Base-by-base conservation (phyloP, 768 basidiomycete species). In the Paxillus involutus region DNA sequence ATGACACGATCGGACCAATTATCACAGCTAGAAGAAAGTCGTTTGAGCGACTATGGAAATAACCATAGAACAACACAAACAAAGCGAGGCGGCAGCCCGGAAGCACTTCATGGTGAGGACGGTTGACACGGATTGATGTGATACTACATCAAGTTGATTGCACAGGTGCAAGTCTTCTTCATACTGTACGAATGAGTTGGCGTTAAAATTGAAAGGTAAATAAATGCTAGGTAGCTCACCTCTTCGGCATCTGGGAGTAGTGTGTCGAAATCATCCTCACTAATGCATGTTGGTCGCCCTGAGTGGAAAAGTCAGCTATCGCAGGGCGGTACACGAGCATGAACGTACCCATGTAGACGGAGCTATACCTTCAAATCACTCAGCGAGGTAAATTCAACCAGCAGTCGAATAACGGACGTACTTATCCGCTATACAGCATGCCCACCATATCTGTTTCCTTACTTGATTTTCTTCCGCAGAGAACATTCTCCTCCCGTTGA, bases 371-470 rank as follows among this genome's bases (percentile, higher is more conserved):
- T 54, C 51, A 56, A 48, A 45, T 45, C 47, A 21, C 24, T 49
- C 39, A 41, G 35, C 56, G 52, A 47, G 51, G 36, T 40, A 21
- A 30, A 19, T 36, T 53, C 35, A 37, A 21, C 47, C 17, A 46
- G 17, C 21, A 42, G 47, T 33, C 50, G n/a, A 52, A 21, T 32
- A 40, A 55, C n/a, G 32, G 43, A 59, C 79, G 32, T 58, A 89
- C 88, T 86, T 80, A 61, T 92, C 88, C 41, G 82, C 81, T 41
- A 85, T 72, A 60, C 81, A 80, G 63, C 88, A 91, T 14, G 79
- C 76, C 86, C 88, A 90, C 89, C 89, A 92, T 41, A 90, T 86
- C 59, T 89, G 87, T 47, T 83, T 81, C 57, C 89, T 78, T 5
- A 77, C 80, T 66, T 90, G 87, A 29, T 80, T 83, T 67, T 91